phyloP scores from a whole-genome alignment of 225 moss, liverwort and hornwort species.

The Anthoceros angustus region DNA sequence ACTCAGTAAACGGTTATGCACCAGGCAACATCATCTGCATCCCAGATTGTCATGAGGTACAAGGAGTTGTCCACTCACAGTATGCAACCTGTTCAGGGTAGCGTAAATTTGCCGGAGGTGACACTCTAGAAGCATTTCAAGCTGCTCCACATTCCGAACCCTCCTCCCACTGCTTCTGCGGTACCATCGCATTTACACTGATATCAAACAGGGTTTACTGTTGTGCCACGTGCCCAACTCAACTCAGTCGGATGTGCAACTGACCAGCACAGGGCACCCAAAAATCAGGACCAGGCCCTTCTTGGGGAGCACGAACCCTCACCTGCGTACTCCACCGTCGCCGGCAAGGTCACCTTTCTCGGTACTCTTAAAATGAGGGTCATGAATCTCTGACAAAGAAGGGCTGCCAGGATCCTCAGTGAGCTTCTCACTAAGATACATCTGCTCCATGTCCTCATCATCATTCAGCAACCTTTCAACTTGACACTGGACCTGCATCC shows the following conservation, averaged over 20 bases:
- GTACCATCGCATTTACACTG: background rate
- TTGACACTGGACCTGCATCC: constrained; percentile 30
- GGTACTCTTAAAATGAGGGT: background rate
- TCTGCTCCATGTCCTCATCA: constrained; percentile 46
- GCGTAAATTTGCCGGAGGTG: constrained; percentile 37
- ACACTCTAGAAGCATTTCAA: constrained; percentile 39
- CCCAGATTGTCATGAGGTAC: background rate
- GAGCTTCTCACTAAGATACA: constrained; percentile 39
- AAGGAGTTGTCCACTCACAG: constrained; percentile 13
- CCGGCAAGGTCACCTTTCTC: background rate
- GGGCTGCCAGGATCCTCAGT: constrained; percentile 11
- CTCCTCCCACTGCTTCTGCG: background rate
- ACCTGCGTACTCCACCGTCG: background rate
- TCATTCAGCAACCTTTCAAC: constrained; percentile 43
- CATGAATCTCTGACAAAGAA: background rate
- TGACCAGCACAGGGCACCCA: too few species aligned
- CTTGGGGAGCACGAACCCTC: too few species aligned
- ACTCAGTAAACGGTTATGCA: background rate
- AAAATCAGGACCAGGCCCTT: too few species aligned
- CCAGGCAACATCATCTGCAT: background rate
- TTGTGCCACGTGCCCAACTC: background rate
- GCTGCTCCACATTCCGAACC: constrained; percentile 25
- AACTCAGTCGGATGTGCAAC: background rate
- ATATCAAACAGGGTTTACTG: background rate
- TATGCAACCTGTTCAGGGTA: constrained; percentile 24